phyloP scores from a whole-genome alignment of 1,284 basidiomycete genomes.

The Cryptococcus sp. region DNA sequence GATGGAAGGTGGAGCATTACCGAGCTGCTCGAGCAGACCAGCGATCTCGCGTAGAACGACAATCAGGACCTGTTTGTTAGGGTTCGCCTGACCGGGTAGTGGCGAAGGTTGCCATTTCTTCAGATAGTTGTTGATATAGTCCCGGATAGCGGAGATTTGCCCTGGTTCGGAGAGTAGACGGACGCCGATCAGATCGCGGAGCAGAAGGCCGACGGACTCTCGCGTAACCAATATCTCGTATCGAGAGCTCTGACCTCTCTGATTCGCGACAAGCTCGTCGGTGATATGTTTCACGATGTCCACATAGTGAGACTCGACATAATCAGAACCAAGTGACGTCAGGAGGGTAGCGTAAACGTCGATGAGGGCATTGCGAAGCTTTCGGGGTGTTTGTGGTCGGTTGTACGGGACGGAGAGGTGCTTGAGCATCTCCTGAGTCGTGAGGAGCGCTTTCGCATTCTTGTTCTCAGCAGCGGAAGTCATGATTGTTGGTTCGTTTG shows the following conservation, averaged over 20 bases:
- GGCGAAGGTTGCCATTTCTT: constrained; percentile 84
- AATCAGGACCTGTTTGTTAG: constrained; percentile 69
- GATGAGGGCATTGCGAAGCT: constrained; percentile 78
- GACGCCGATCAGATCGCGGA: constrained; percentile 83
- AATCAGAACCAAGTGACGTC: constrained; percentile 70
- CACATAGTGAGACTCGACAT: constrained; percentile 81
- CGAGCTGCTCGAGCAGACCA: constrained; percentile 81
- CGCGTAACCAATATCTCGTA: constrained; percentile 76
- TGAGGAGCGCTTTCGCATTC: constrained; percentile 70
- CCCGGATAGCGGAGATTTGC: constrained; percentile 87
- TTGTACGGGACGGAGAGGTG: constrained; percentile 79
- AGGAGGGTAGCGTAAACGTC: constrained; percentile 85
- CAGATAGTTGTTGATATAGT: constrained; percentile 76
- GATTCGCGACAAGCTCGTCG: constrained; percentile 68
- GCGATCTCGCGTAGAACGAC: constrained; percentile 81
- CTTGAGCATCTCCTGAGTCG: constrained; percentile 76
- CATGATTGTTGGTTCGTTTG: constrained; percentile 57
- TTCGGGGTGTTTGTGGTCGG: constrained; percentile 67
- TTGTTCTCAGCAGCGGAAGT: constrained; percentile 60
- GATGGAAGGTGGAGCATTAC: constrained; percentile 85
- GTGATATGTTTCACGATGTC: constrained; percentile 77
- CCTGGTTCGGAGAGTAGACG: constrained; percentile 89
- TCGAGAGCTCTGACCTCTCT: constrained; percentile 60
- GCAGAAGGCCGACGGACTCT: constrained; percentile 71
- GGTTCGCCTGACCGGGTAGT: constrained; percentile 79